A percentile compares a stretch with the other conserved stretches of the same genome.
Evolutionary conservation across 495 filamentous ascomycete species (phyloP).

Genomic region (Penicillium cataractarum): DNA sequence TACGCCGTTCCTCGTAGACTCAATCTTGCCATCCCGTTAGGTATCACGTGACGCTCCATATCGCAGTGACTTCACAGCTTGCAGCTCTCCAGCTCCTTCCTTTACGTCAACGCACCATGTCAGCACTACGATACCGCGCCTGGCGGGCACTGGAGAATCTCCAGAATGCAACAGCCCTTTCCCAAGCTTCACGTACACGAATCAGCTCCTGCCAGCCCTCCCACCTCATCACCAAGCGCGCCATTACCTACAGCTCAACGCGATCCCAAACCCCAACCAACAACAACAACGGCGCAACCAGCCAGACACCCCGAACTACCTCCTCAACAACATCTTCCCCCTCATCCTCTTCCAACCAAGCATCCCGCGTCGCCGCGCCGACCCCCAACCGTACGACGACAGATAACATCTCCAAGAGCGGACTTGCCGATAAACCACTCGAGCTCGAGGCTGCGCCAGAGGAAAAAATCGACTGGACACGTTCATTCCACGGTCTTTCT

Average conservation of each 20-base stretch:
- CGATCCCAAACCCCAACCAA: conserved; percentile 25
- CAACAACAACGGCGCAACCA: conserved; percentile 20
- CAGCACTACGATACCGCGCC: conserved; percentile 20
- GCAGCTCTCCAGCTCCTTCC: conserved; percentile 8
- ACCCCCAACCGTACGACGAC: conserved; percentile 44
- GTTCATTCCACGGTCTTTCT: conserved; percentile 87
- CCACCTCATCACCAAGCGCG: conserved; percentile 26
- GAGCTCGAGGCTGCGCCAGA: conserved; percentile 45
- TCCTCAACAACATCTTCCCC: conserved; percentile 16
- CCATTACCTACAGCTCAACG: conserved; percentile 22
- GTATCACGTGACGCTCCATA: conserved; percentile 21
- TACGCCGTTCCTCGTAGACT: background rate
- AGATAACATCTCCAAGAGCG: conserved; percentile 53
- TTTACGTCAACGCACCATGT: conserved; percentile 26
- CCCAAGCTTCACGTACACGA: conserved; percentile 15
- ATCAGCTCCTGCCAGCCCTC: conserved; percentile 11
- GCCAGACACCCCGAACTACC: conserved; percentile 19
- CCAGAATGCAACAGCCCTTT: conserved; percentile 12
- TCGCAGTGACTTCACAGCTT: conserved; percentile 12
- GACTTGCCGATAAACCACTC: conserved; percentile 56
- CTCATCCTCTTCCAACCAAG: background rate
- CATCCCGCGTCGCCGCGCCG: conserved; percentile 31
- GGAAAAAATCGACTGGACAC: conserved; percentile 84
- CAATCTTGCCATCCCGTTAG: background rate
- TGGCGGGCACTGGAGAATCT: conserved; percentile 23